phyloP scores from a whole-genome alignment of 306 rosid species.

The Notholithocarpus densiflorus region DNA sequence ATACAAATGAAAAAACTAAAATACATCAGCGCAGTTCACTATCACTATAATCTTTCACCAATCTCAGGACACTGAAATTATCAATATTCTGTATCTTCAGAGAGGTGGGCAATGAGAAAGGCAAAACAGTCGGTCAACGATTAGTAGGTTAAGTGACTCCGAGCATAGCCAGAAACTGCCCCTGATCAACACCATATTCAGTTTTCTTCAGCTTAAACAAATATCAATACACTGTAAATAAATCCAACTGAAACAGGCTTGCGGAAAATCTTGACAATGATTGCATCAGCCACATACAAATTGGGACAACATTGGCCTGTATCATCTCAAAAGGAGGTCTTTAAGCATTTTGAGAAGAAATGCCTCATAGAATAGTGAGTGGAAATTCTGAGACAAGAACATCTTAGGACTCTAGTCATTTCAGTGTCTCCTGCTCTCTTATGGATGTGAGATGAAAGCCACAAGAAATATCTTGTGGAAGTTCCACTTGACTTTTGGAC shows the following conservation, averaged over 20 bases:
- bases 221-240: conserved; percentile 13
- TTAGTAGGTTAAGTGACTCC: conserved; percentile 22
- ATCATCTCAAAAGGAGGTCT: conserved; percentile 20
- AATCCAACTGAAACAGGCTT: conserved; percentile 34
- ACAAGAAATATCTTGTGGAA: conserved; percentile 19
- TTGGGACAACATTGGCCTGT: conserved; percentile 20
- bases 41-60: conserved; percentile 36
- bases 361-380: not conserved
- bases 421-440: conserved; percentile 27
- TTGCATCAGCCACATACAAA: conserved; percentile 18
- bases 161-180: conserved; percentile 29
- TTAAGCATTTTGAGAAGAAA: conserved; percentile 29
- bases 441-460: conserved; percentile 26
- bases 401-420: conserved; percentile 17
- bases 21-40: conserved; percentile 40
- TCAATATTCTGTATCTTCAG: conserved; percentile 29
- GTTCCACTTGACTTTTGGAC: conserved; percentile 25
- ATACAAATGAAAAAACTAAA: conserved; percentile 18
- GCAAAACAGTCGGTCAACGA: conserved; percentile 29
- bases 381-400: conserved; percentile 31
- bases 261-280: conserved; percentile 24
- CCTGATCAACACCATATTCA: conserved; percentile 15
- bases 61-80: conserved; percentile 24
- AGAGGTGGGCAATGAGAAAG: conserved; percentile 19
- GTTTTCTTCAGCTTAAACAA: conserved; percentile 26